phyloP scores from a whole-genome alignment of 164 flowering plant species.

The Piper longum region DNA sequence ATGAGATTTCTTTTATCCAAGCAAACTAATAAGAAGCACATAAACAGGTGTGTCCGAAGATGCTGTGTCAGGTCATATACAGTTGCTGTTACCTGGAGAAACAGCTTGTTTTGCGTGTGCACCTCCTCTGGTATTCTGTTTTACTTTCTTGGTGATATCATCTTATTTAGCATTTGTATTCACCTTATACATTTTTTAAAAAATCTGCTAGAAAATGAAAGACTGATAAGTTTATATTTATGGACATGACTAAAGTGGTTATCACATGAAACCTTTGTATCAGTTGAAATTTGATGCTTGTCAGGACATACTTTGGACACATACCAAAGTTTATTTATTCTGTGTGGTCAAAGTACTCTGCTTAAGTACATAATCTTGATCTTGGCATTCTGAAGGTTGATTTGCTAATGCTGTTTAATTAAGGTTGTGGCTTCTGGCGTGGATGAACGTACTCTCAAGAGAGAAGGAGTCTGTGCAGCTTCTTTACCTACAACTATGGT shows the following conservation, averaged over 20 bases:
- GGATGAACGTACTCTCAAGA: constrained; percentile 93
- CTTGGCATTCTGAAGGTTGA: not conserved
- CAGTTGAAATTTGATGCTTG: not conserved
- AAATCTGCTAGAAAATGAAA: not conserved
- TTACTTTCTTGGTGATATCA: not conserved
- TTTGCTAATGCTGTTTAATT: not conserved
- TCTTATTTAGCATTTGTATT: not conserved
- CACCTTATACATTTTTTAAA: not conserved
- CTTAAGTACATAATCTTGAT: too few species aligned
- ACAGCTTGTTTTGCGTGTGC: constrained; percentile 99
- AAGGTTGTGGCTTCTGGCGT: constrained; percentile 99
- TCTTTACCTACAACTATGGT: constrained; percentile 98
- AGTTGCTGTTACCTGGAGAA: constrained; percentile 90
- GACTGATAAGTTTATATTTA: not conserved
- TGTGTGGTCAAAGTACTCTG: not conserved
- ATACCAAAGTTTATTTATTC: too few species aligned
- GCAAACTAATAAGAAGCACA: not conserved
- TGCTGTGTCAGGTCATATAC: constrained; percentile 99
- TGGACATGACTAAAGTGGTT: too few species aligned
- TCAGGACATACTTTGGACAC: not conserved
- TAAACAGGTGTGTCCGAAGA: constrained; percentile 93
- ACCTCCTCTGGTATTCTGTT: constrained; percentile 82
- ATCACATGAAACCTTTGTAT: too few species aligned
- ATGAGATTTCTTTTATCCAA: not conserved
- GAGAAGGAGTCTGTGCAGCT: constrained; percentile 99